phyloP scores from a whole-genome alignment of 164 flowering plant genomes.

The Vitis cinerea region DNA sequence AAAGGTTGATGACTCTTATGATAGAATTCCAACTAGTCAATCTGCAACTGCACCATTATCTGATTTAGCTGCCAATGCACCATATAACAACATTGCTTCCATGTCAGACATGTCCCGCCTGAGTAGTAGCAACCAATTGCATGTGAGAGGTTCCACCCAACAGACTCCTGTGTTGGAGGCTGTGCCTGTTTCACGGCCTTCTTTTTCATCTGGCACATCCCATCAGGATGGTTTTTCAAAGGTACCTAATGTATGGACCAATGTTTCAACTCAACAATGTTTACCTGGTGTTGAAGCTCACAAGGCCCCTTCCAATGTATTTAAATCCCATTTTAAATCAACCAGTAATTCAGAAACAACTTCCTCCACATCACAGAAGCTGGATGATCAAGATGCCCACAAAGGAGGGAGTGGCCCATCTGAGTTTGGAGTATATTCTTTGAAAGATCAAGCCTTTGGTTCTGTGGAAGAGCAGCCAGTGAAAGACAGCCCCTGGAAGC shows the following conservation, averaged over 20 bases:
- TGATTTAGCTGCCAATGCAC: constrained; percentile 24
- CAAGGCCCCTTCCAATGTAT: constrained; percentile 27
- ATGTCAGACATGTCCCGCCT: constrained; percentile 29
- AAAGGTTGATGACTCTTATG: constrained; percentile 24
- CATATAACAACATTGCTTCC: constrained; percentile 26
- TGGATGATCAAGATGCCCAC: constrained; percentile 34
- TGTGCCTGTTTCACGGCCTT: constrained; percentile 32
- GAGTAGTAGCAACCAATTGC: constrained; percentile 18
- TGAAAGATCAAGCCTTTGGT: constrained; percentile 26
- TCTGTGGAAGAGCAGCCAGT: constrained; percentile 31
- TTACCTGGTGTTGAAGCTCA: constrained; percentile 23
- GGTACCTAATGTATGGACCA: constrained; percentile 45
- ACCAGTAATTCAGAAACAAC: constrained; percentile 29
- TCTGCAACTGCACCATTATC: constrained; percentile 29
- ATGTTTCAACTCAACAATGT: constrained; percentile 41
- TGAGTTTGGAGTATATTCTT: constrained; percentile 29
- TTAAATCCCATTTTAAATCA: constrained; percentile 30
- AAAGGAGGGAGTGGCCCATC: constrained; percentile 27
- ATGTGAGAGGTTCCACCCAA: constrained; percentile 30
- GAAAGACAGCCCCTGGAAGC: constrained; percentile 33
- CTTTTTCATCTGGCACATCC: constrained; percentile 27
- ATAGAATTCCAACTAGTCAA: constrained; percentile 30
- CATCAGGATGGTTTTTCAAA: constrained; percentile 44
- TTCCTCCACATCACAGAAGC: constrained; percentile 23
- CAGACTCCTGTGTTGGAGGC: constrained; percentile 34